These are phyloP conservation scores for Geosmithia morbida DNA, from an alignment of 2,329 filamentous ascomycete genomes.

Conservation along the genomic window DNA sequence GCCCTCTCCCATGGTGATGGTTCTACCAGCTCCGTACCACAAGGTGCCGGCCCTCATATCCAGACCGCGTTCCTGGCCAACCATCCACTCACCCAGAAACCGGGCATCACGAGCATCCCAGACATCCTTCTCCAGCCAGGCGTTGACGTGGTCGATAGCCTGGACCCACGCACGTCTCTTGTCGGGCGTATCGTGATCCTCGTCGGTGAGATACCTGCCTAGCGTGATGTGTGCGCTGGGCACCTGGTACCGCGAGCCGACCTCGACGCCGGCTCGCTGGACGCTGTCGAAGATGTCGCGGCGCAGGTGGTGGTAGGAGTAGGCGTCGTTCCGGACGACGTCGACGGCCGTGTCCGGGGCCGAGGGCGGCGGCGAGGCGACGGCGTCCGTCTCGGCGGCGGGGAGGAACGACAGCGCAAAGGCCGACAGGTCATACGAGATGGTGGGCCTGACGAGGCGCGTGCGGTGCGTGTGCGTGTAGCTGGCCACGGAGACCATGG, in stretches of 20 bases:
- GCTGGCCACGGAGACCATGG: slow-evolving; percentile 45
- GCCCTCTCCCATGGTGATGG: slow-evolving; percentile 47
- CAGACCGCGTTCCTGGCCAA: slow-evolving; percentile 75
- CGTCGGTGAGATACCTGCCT: slow-evolving; percentile 58
- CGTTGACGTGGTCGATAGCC: slow-evolving; percentile 63
- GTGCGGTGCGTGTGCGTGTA: slow-evolving; percentile 54
- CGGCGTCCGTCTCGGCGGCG: slow-evolving; percentile 42
- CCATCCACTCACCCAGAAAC: slow-evolving; percentile 59
- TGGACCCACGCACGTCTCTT: slow-evolving; percentile 51
- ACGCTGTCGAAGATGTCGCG: slow-evolving; percentile 58
- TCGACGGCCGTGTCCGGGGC: slow-evolving; percentile 15
- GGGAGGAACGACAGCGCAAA: slow-evolving; percentile 81
- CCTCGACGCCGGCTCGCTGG: slow-evolving; percentile 45
- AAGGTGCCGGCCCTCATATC: slow-evolving; percentile 60
- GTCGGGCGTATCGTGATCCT: slow-evolving; percentile 44
- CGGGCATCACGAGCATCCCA: slow-evolving; percentile 41
- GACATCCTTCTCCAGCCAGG: slow-evolving; percentile 54
- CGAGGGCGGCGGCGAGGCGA: slow-evolving; percentile 20
- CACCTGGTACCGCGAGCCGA: slow-evolving; percentile 72
- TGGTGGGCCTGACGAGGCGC: slow-evolving; percentile 64
- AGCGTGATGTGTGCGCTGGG: slow-evolving; percentile 85
- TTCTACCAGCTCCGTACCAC: slow-evolving; percentile 80
- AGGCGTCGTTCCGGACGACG: slow-evolving; percentile 42
- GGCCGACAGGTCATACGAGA: slow-evolving; percentile 76
- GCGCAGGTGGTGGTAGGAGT: slow-evolving; percentile 84